Evolutionary conservation across 257 asterid genomes (phyloP).

Genomic region (Nicotiana obtusifolia): DNA sequence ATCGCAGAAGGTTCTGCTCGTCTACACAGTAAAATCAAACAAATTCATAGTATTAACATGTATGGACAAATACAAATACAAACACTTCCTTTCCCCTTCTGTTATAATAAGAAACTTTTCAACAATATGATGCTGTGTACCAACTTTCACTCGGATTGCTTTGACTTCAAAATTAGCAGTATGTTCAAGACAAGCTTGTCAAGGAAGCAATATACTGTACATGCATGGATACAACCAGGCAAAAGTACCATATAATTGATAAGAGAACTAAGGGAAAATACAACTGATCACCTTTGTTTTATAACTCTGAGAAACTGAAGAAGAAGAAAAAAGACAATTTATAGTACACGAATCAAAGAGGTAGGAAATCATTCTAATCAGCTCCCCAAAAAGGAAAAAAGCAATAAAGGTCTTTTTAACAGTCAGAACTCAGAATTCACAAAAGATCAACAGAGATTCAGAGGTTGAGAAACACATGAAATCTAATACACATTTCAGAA

Average conservation of each 20-base stretch:
- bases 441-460: background rate
- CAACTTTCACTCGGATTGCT: background rate
- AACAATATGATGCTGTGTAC: background rate
- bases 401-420: background rate
- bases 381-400: background rate
- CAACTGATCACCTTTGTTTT: background rate
- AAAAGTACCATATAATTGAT: background rate
- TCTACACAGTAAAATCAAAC: background rate
- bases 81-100: background rate
- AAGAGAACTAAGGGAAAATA: background rate
- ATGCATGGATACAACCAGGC: background rate
- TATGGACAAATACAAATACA: background rate
- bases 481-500: background rate
- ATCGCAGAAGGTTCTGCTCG: background rate
- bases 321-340: background rate
- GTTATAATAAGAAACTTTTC: background rate
- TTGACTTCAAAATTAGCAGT: background rate
- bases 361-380: background rate
- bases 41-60: background rate
- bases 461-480: background rate
- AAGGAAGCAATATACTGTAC: background rate
- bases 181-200: background rate
- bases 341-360: background rate
- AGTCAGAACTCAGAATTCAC: background rate
- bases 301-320: background rate